Evolutionary conservation across 176 grass and related monocot species (phyloP).

Genomic region (Aegilops sharonensis): DNA sequence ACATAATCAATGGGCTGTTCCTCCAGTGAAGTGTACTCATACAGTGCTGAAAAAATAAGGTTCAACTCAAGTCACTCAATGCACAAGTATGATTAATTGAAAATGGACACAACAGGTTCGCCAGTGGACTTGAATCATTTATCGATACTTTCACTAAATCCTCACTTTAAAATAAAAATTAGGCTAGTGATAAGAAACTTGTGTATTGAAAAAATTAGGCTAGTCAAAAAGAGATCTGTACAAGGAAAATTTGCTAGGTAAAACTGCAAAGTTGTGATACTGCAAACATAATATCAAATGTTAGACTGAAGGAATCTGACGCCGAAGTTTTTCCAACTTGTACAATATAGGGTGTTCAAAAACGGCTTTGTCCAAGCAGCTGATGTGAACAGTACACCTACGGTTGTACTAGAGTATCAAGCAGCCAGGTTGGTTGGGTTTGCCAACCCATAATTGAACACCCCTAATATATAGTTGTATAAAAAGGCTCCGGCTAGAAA

Average conservation of each 20-base stretch:
- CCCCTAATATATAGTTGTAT: slow-evolving; percentile 1
- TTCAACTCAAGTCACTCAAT: not conserved
- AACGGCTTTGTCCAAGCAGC: not conserved
- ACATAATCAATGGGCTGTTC: slow-evolving; percentile 98
- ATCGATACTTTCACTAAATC: not conserved
- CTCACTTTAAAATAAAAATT: not conserved
- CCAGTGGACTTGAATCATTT: slow-evolving; percentile 22
- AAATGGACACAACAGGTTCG: not conserved
- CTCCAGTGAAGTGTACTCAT: slow-evolving; percentile 85
- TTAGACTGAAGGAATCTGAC: not conserved
- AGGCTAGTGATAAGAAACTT: not conserved
- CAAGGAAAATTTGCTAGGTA: slow-evolving; percentile 4
- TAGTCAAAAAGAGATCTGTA: not conserved
- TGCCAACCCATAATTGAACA: not conserved
- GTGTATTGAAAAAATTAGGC: not conserved
- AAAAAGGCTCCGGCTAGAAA: not conserved
- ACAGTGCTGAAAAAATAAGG: slow-evolving; percentile 63
- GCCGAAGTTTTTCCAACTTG: not conserved
- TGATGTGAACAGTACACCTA: not conserved
- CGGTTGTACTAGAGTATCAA: not conserved
- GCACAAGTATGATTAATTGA: slow-evolving; percentile 18
- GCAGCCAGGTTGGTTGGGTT: not conserved
- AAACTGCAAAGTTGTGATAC: not conserved
- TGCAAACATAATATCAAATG: slow-evolving; percentile 11
- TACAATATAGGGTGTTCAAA: not conserved